These are phyloP conservation scores for Fraxinus ornus DNA, from an alignment of 305 asterid genomes.

Conservation along the genomic window DNA sequence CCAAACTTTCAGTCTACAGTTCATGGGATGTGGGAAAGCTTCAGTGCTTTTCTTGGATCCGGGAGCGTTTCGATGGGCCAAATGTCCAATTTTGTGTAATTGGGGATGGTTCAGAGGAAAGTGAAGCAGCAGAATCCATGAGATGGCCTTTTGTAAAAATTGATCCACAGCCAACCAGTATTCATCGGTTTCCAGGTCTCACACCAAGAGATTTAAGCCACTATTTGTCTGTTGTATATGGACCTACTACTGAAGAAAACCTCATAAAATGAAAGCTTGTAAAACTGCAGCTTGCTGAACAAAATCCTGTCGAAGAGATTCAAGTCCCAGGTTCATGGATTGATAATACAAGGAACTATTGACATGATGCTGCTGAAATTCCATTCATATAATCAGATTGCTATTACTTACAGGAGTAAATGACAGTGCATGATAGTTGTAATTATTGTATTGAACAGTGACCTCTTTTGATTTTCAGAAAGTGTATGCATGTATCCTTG, in stretches of 20 bases:
- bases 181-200: conserved; percentile 87
- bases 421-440: not conserved
- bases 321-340: not conserved
- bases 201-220: conserved; percentile 55
- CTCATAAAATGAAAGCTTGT: not conserved
- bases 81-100: conserved; percentile 69
- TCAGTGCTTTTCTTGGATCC: conserved; percentile 75
- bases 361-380: not conserved
- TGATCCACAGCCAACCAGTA: conserved; percentile 54
- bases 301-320: not conserved
- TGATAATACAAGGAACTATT: not conserved
- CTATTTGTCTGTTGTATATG: conserved; percentile 70
- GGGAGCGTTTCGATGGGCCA: conserved; percentile 63
- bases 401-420: not conserved
- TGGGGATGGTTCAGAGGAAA: conserved; percentile 96
- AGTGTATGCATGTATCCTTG: not conserved
- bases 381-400: not conserved
- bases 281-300: not conserved
- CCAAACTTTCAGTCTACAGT: conserved; percentile 65
- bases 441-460: not conserved
- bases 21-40: conserved; percentile 88
- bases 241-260: conserved; percentile 39
- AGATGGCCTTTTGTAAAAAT: conserved; percentile 90
- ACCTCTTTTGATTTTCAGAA: not conserved
- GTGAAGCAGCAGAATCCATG: conserved; percentile 84